A percentile compares a stretch with the other conserved stretches of the same genome.
These are phyloP conservation scores for Turnera subulata DNA, from an alignment of 345 rosid species.

Conservation along the genomic window DNA sequence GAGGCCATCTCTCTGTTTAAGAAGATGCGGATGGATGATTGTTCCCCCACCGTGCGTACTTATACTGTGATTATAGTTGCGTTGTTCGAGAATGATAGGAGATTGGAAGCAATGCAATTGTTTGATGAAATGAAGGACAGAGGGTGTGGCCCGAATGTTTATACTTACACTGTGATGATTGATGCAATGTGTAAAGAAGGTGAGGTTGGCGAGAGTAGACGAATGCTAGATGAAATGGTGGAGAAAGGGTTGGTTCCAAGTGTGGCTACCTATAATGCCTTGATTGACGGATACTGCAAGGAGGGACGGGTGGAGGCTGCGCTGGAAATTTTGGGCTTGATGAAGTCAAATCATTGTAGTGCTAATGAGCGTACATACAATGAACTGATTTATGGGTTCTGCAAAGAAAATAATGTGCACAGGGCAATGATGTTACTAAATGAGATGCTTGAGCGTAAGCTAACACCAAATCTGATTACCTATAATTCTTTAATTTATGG, in stretches of 20 bases:
- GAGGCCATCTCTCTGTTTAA: constrained; percentile 59
- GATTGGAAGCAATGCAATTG: constrained; percentile 48
- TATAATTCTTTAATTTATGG: constrained; percentile 72
- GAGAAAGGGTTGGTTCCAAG: constrained; percentile 57
- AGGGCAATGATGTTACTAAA: constrained; percentile 68
- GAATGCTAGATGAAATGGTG: constrained; percentile 46
- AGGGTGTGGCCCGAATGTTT: constrained; percentile 69
- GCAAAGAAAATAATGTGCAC: constrained; percentile 65
- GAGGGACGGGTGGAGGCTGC: constrained; percentile 59
- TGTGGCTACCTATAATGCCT: constrained; percentile 77
- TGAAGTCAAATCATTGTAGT: constrained; percentile 50
- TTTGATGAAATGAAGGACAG: constrained; percentile 55
- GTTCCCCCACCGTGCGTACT: constrained; percentile 67
- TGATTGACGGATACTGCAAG: constrained; percentile 80
- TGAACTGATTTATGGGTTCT: constrained; percentile 68
- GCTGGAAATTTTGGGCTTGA: constrained; percentile 54
- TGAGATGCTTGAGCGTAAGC: constrained; percentile 49
- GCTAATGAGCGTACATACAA: constrained; percentile 82
- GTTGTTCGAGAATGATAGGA: constrained; percentile 48
- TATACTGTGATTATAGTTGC: constrained; percentile 71
- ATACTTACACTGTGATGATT: constrained; percentile 73
- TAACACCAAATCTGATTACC: constrained; percentile 54
- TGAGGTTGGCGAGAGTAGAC: constrained; percentile 56
- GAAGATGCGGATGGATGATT: constrained; percentile 59
- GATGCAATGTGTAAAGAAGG: constrained; percentile 54